Conservation (phyloP, 2,329 filamentous ascomycete genomes). For the Saccharata proteae region DNA sequence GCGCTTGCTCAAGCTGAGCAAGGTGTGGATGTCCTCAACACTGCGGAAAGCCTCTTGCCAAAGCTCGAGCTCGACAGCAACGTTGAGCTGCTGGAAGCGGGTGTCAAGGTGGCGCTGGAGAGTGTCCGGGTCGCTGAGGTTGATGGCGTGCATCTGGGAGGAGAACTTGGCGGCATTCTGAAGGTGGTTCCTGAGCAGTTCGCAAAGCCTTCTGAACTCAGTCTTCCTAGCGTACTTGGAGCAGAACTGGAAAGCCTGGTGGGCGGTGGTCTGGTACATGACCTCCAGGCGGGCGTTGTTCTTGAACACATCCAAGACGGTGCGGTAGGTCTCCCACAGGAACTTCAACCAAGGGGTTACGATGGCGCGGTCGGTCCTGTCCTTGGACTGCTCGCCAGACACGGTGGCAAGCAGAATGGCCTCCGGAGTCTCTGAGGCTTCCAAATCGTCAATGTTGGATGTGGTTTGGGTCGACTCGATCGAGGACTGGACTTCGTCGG, state of each 20-base stretch:
- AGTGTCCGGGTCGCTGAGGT: slow-evolving; percentile 93
- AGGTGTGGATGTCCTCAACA: slow-evolving; percentile 96
- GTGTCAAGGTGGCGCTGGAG: slow-evolving; percentile 95
- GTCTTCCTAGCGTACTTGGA: slow-evolving; percentile 97
- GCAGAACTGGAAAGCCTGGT: slow-evolving; percentile 98
- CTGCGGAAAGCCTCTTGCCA: slow-evolving; percentile 99
- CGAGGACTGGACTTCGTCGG: slow-evolving; percentile 82
- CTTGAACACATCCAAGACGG: slow-evolving; percentile 93
- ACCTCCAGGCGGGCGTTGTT: slow-evolving; percentile 97
- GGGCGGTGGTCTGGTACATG: slow-evolving; percentile 95
- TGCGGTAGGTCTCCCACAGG: slow-evolving; percentile 97
- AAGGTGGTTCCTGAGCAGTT: slow-evolving; percentile 95
- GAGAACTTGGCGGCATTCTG: slow-evolving; percentile 99
- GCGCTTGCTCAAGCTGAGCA: slow-evolving; percentile 94
- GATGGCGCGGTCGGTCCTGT: slow-evolving; percentile 94
- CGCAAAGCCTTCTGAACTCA: slow-evolving; percentile 95
- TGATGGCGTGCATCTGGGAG: slow-evolving; percentile 98
- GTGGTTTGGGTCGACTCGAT: slow-evolving; percentile 64
- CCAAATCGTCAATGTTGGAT: slow-evolving; percentile 80
- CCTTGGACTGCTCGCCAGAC: slow-evolving; percentile 92
- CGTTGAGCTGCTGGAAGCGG: slow-evolving; percentile 95
- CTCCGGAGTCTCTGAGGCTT: slow-evolving; percentile 94
- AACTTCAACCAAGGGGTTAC: slow-evolving; percentile 99
- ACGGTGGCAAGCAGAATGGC: slow-evolving; percentile 96
- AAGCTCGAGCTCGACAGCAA: slow-evolving; percentile 91